Percentiles rank a stretch among this genome's conserved stretches.
phyloP scores from a whole-genome alignment of 441 rosid genomes.

The Bocquillonia castaneifolia region DNA sequence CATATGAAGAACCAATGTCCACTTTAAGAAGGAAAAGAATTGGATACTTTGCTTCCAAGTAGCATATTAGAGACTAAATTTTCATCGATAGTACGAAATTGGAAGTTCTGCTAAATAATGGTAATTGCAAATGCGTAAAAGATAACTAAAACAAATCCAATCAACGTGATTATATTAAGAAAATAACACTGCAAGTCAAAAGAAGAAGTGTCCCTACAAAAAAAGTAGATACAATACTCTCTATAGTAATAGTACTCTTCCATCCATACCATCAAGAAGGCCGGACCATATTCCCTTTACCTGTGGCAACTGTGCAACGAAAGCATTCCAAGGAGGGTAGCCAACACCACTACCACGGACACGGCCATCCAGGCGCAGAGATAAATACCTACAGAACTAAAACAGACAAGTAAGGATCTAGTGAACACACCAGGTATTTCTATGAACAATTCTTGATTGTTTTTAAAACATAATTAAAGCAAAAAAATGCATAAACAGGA shows the following conservation, averaged over 20 bases:
- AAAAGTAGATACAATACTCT: slow-evolving; percentile 4
- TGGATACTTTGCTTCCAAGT: background rate
- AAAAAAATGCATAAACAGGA: slow-evolving; percentile 61
- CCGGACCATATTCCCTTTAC: slow-evolving; percentile 87
- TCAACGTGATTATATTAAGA: background rate
- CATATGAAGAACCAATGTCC: background rate
- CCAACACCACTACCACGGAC: slow-evolving; percentile 92
- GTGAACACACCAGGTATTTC: no score
- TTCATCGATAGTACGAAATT: background rate
- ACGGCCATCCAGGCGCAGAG: slow-evolving; percentile 83
- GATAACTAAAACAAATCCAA: background rate
- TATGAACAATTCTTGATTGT: no score
- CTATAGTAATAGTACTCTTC: slow-evolving; percentile 66
- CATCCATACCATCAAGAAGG: slow-evolving; percentile 89
- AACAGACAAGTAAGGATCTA: background rate
- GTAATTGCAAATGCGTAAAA: background rate
- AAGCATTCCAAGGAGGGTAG: slow-evolving; percentile 96
- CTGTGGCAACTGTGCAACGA: slow-evolving; percentile 85
- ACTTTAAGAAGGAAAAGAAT: background rate
- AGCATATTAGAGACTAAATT: background rate
- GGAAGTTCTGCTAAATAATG: background rate
- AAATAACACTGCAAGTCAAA: background rate
- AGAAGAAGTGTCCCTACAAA: slow-evolving; percentile 18
- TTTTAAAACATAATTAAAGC: background rate
- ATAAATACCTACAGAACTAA: slow-evolving; percentile 53